Conservation (phyloP, 768 basidiomycete species). For the Collybia mongolica region DNA sequence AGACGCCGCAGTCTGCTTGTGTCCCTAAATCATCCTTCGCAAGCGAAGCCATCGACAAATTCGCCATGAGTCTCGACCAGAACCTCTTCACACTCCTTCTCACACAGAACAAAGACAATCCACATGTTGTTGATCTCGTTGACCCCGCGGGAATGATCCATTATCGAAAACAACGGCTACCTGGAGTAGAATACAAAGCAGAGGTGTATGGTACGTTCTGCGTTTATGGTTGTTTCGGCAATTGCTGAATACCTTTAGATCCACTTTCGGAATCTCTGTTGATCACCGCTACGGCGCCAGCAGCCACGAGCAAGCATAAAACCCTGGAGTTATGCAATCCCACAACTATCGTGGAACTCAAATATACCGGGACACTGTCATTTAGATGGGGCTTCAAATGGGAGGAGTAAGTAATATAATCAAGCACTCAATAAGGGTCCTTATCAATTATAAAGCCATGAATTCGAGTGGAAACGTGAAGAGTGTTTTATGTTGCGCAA, state of each 20-base stretch:
- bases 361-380: constrained; percentile 67
- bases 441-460: constrained; percentile 49
- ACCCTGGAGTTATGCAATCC: constrained; percentile 77
- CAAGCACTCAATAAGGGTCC: neutral
- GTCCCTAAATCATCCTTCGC: neutral
- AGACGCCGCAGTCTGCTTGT: neutral
- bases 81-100: constrained; percentile 82
- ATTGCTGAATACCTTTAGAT: constrained; percentile 40
- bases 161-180: constrained; percentile 69
- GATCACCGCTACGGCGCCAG: constrained; percentile 63
- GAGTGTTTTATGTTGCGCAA: constrained; percentile 82
- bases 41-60: neutral
- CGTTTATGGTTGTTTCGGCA: neutral
- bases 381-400: constrained; percentile 82
- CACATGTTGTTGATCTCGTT: constrained; percentile 65
- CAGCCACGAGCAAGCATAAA: constrained; percentile 68
- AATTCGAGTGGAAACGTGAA: constrained; percentile 85
- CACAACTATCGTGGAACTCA: constrained; percentile 64
- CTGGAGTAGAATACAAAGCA: constrained; percentile 55
- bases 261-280: constrained; percentile 72
- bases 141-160: constrained; percentile 63
- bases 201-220: constrained; percentile 61
- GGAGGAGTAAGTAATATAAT: constrained; percentile 65
- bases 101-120: constrained; percentile 55
- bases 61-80: constrained; percentile 78